Conservation (phyloP, 129 eudicot species). For the Ambrosia artemisiifolia region DNA sequence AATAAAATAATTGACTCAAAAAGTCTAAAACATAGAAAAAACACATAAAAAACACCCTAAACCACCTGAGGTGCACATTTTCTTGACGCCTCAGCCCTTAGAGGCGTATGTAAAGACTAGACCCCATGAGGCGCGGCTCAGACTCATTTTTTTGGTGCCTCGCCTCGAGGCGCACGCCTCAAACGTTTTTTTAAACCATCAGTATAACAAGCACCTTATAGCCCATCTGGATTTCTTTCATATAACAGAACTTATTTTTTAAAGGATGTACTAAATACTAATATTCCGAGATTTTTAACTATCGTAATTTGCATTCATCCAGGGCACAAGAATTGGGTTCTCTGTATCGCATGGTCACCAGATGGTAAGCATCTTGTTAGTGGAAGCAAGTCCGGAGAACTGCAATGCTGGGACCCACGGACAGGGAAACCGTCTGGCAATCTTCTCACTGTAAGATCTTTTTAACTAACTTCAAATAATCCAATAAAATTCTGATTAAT, state of each 20-base stretch:
- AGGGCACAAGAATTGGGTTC: conserved; percentile 99
- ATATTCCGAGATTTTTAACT: neutral
- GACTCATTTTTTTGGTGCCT: too few relatives aligned
- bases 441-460: conserved; percentile 51
- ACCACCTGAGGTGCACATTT: too few relatives aligned
- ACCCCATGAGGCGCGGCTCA: too few relatives aligned
- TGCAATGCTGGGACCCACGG: conserved; percentile 82
- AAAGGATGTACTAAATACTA: neutral
- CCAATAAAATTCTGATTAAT: neutral
- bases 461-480: conserved; percentile 4
- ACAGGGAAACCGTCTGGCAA: conserved; percentile 79
- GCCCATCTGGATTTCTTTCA: too few relatives aligned
- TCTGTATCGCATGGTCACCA: conserved; percentile 95
- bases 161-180: too few relatives aligned
- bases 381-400: conserved; percentile 97
- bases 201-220: neutral
- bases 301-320: neutral
- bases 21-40: too few relatives aligned
- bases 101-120: too few relatives aligned
- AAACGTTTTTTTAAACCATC: too few relatives aligned
- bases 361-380: conserved; percentile 91
- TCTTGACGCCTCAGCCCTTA: too few relatives aligned
- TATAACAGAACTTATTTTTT: too few relatives aligned
- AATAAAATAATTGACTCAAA: too few relatives aligned
- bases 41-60: too few relatives aligned